Percentiles rank a stretch among this genome's conserved stretches.
Conservation (phyloP, 495 filamentous ascomycete genomes). For the Penicillium herquei region DNA sequence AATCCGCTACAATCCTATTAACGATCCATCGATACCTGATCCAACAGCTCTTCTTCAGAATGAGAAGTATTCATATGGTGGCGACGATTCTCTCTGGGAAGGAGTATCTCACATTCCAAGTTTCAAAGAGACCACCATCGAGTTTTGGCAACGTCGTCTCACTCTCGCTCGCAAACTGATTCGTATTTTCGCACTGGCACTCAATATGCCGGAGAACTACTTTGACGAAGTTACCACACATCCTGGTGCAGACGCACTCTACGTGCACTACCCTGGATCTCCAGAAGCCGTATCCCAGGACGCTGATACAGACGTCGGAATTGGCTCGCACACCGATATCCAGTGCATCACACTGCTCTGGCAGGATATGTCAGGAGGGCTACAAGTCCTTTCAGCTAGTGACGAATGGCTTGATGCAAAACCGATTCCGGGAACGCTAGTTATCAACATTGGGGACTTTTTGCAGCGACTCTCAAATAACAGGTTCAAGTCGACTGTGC, state of each 20-base stretch:
- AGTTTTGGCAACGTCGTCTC: constrained; percentile 48
- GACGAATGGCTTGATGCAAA: constrained; percentile 54
- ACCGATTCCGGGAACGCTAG: constrained; percentile 57
- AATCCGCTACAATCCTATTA: constrained; percentile 43
- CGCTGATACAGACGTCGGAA: constrained; percentile 38
- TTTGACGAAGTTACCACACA: constrained; percentile 50
- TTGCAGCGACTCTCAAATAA: constrained; percentile 63
- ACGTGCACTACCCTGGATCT: constrained; percentile 49
- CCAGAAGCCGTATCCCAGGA: constrained; percentile 28
- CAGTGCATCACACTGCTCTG: constrained; percentile 58
- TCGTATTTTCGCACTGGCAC: constrained; percentile 48
- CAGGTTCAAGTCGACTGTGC: constrained; percentile 57
- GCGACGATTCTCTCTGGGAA: constrained; percentile 48
- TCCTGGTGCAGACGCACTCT: constrained; percentile 50
- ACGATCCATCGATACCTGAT: constrained; percentile 42
- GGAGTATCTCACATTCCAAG: constrained; percentile 44
- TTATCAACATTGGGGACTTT: constrained; percentile 68
- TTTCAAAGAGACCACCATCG: constrained; percentile 45
- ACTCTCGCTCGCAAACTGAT: constrained; percentile 47
- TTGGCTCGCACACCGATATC: constrained; percentile 59
- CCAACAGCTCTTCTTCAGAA: constrained; percentile 31
- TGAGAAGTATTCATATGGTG: constrained; percentile 34
- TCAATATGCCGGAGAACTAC: constrained; percentile 49
- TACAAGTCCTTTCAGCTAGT: constrained; percentile 51
- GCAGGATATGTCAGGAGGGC: constrained; percentile 51